Percentiles rank a stretch among this genome's conserved stretches.
Evolutionary conservation across 805 yeast species (phyloP).

Genomic region (Tetrapisispora iriomotensis): DNA sequence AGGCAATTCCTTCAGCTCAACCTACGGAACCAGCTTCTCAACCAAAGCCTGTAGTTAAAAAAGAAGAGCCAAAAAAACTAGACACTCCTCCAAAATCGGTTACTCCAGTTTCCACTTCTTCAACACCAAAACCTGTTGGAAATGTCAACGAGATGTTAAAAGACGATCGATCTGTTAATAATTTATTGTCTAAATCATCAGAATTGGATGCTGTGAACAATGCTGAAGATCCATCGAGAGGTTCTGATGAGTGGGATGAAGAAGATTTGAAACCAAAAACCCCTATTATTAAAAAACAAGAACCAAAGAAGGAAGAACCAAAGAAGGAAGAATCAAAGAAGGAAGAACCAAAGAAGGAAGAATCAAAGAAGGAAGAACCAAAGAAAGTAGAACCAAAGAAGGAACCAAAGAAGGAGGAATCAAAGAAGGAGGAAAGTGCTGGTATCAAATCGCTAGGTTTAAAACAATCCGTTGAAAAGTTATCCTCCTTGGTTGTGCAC

Average conservation of each 20-base stretch:
- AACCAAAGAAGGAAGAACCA: slow-evolving; percentile 8
- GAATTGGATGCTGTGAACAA: slow-evolving; percentile 23
- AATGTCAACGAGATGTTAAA: slow-evolving; percentile 18
- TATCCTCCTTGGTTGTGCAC: slow-evolving; percentile 46
- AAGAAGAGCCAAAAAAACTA: slow-evolving; percentile 7
- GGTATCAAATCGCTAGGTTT: slow-evolving; percentile 49
- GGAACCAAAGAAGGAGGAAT: slow-evolving; percentile 13
- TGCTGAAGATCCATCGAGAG: slow-evolving; percentile 30
- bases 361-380: slow-evolving; percentile 8
- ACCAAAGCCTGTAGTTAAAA: slow-evolving; percentile 7
- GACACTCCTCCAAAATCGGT: slow-evolving; percentile 70
- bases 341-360: slow-evolving; percentile 9
- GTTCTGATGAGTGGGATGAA: slow-evolving; percentile 27
- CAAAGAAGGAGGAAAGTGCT: slow-evolving; percentile 7
- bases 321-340: slow-evolving; percentile 8
- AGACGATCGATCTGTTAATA: slow-evolving; percentile 21
- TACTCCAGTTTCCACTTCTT: slow-evolving; percentile 17
- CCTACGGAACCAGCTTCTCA: slow-evolving; percentile 8
- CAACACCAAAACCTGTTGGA: slow-evolving; percentile 5
- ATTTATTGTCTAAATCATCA: slow-evolving; percentile 23
- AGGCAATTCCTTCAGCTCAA: slow-evolving; percentile 7
- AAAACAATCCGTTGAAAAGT: slow-evolving; percentile 60
- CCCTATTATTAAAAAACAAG: slow-evolving; percentile 9
- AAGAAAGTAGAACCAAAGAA: slow-evolving; percentile 13
- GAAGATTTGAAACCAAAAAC: slow-evolving; percentile 12